phyloP scores from a whole-genome alignment of 768 basidiomycete genomes.

The Phanerochaete sordida region DNA sequence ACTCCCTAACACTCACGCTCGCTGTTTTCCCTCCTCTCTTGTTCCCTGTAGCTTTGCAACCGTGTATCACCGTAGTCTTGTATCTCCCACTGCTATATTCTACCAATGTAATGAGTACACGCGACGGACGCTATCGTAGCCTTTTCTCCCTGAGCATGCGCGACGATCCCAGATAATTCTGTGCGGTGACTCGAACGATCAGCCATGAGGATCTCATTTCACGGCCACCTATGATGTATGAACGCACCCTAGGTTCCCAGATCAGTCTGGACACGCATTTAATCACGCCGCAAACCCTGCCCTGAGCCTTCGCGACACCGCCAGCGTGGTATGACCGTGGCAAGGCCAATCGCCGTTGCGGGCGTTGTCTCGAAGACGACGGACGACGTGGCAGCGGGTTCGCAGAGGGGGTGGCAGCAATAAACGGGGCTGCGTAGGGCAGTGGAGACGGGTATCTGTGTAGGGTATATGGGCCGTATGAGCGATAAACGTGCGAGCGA shows the following conservation, averaged over 20 bases:
- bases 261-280: background rate
- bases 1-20: background rate
- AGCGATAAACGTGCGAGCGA: background rate
- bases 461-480: background rate
- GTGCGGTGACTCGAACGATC: background rate
- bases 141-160: background rate
- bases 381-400: background rate
- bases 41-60: background rate
- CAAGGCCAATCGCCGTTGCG: background rate
- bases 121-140: background rate
- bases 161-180: background rate
- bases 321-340: background rate
- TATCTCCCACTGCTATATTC: background rate
- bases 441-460: background rate
- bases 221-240: background rate
- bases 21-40: background rate
- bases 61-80: constrained; percentile 2
- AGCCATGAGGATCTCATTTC: constrained; percentile 7
- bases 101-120: background rate
- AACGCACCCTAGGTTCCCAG: background rate
- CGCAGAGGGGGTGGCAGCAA: background rate
- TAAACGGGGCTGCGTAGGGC: background rate
- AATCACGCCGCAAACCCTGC: background rate
- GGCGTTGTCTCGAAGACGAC: background rate
- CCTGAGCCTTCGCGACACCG: background rate